Conservation (phyloP, 495 filamentous ascomycete genomes). For the Cudoniella acicularis region DNA sequence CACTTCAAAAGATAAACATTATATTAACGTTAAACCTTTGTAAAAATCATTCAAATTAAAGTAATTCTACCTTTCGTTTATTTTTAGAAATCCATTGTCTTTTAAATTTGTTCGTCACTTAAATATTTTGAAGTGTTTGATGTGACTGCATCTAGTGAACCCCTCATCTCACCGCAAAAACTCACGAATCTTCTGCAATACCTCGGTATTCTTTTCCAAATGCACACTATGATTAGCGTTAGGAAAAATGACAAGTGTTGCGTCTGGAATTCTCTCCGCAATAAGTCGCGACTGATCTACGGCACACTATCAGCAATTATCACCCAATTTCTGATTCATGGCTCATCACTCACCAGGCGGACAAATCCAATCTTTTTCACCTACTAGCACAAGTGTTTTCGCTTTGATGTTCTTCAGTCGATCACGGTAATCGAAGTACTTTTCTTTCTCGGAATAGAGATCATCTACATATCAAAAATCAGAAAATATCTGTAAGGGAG, state of each 20-base stretch:
- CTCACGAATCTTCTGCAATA: not conserved
- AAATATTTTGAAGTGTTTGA: too few relatives aligned
- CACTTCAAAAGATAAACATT: too few relatives aligned
- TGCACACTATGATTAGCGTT: conserved; percentile 7
- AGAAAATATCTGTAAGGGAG: not conserved
- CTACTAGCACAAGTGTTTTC: conserved; percentile 1
- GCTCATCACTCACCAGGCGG: not conserved
- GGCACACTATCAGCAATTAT: not conserved
- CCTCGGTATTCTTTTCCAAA: not conserved
- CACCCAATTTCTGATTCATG: not conserved
- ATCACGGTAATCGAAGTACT: conserved; percentile 7
- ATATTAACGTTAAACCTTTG: too few relatives aligned
- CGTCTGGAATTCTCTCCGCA: not conserved
- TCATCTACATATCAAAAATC: not conserved
- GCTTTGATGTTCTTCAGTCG: not conserved
- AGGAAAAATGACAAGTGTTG: not conserved
- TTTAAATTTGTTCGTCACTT: too few relatives aligned
- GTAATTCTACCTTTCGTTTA: too few relatives aligned
- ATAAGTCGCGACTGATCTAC: conserved; percentile 5
- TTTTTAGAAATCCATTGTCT: too few relatives aligned
- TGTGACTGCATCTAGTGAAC: not conserved
- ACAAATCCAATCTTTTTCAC: conserved; percentile 9
- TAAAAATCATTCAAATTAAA: too few relatives aligned
- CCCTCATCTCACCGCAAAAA: not conserved
- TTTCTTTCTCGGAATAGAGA: conserved; percentile 6